phyloP scores from a whole-genome alignment of 1,284 basidiomycete species.

The Phellopilus nigrolimitatus region DNA sequence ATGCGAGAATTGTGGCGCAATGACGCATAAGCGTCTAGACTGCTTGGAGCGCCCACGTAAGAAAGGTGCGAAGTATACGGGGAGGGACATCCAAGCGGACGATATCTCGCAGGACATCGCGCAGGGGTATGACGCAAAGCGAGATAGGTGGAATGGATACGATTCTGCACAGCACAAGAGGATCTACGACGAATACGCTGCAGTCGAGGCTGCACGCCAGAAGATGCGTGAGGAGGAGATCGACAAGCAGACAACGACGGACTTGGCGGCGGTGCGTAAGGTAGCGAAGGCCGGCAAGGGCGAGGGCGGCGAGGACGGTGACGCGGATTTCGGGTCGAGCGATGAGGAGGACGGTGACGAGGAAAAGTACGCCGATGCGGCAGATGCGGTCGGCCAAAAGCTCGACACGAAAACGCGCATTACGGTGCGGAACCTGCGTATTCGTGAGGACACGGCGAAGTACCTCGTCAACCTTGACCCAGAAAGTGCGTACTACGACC shows the following conservation, averaged over 20 bases:
- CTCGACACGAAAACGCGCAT: slow-evolving; percentile 97
- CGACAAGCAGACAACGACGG: slow-evolving; percentile 93
- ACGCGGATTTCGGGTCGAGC: slow-evolving; percentile 93
- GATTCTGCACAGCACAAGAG: slow-evolving; percentile 82
- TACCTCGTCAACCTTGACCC: slow-evolving; percentile 97
- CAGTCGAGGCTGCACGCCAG: slow-evolving; percentile 86
- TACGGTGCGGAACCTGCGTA: slow-evolving; percentile 96
- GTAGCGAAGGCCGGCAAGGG: slow-evolving; percentile 77
- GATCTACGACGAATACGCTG: slow-evolving; percentile 92
- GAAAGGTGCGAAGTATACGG: slow-evolving; percentile 93
- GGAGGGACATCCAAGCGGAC: slow-evolving; percentile 87
- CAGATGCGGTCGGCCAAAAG: slow-evolving; percentile 96
- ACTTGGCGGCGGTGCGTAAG: slow-evolving; percentile 76
- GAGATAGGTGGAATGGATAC: slow-evolving; percentile 99
- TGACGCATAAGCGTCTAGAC: slow-evolving; percentile 89
- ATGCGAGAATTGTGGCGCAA: slow-evolving; percentile 97
- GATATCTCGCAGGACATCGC: slow-evolving; percentile 82
- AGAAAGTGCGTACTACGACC: slow-evolving; percentile 97
- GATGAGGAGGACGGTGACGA: slow-evolving; percentile 94
- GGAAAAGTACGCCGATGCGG: slow-evolving; percentile 96
- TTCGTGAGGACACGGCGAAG: slow-evolving; percentile 98
- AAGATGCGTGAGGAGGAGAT: slow-evolving; percentile 94
- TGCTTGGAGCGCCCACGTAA: slow-evolving; percentile 96
- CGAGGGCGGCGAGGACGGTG: slow-evolving; percentile 51
- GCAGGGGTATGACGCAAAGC: slow-evolving; percentile 90